Conservation (phyloP, 139 green algal species). For the Picochlorum sp. region DNA sequence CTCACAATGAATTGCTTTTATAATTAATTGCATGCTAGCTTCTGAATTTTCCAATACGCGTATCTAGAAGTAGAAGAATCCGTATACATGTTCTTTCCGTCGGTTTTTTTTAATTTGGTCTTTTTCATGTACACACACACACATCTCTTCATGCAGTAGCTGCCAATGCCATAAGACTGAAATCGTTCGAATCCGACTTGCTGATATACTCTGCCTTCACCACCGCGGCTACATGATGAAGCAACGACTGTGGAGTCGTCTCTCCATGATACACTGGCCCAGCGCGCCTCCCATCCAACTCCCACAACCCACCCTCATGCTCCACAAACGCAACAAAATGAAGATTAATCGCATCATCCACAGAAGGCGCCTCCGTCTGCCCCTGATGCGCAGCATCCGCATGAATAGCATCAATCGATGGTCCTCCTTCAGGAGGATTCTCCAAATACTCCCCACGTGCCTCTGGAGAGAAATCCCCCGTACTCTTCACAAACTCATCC, state of each 20-base stretch:
- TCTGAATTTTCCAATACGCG: slow-evolving; percentile 1
- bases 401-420: slow-evolving; percentile 79
- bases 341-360: slow-evolving; percentile 68
- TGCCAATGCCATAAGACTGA: slow-evolving; percentile 54
- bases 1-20: slow-evolving; percentile 5
- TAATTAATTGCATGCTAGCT: slow-evolving; percentile 3
- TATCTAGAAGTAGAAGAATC: background rate
- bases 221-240: slow-evolving; percentile 53
- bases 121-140: no score
- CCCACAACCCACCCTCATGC: slow-evolving; percentile 53
- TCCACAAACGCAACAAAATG: slow-evolving; percentile 86
- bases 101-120: background rate
- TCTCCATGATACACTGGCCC: slow-evolving; percentile 62
- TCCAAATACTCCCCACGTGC: slow-evolving; percentile 68
- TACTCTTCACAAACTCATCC: slow-evolving; percentile 52
- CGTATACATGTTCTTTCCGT: background rate
- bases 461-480: slow-evolving; percentile 40
- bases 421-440: slow-evolving; percentile 55
- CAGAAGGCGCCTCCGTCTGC: slow-evolving; percentile 45
- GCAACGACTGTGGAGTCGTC: slow-evolving; percentile 42
- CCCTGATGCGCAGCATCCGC: slow-evolving; percentile 61
- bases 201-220: slow-evolving; percentile 50
- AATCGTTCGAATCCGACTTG: slow-evolving; percentile 36
- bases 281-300: slow-evolving; percentile 75
- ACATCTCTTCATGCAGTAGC: no score